Conservation (phyloP, 2,329 filamentous ascomycete species). For the Torrubiella hemipterigena region DNA sequence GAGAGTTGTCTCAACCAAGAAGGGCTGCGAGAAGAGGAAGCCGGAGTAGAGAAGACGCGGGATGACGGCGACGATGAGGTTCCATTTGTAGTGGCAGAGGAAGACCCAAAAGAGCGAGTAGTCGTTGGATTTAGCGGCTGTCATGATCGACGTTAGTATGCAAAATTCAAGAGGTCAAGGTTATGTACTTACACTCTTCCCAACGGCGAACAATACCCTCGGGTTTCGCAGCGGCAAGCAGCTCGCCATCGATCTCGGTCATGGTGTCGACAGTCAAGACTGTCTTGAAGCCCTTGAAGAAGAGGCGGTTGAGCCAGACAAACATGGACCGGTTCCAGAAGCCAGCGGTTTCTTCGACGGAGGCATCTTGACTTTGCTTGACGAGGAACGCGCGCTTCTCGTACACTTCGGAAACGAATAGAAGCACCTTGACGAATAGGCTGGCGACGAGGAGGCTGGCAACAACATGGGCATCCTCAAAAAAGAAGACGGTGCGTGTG, state of each 20-base stretch:
- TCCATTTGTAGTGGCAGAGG: constrained; percentile 14
- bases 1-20: constrained; percentile 24
- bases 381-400: constrained; percentile 14
- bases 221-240: constrained; percentile 9
- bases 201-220: constrained; percentile 6
- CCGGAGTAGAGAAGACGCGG: constrained; percentile 22
- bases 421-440: constrained; percentile 14
- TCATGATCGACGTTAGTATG: not conserved
- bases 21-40: constrained; percentile 29
- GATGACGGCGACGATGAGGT: constrained; percentile 17
- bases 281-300: constrained; percentile 14
- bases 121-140: constrained; percentile 11
- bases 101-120: constrained; percentile 12
- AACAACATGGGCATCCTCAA: constrained; percentile 10
- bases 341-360: constrained; percentile 18
- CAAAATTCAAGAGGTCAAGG: not conserved
- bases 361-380: constrained; percentile 9
- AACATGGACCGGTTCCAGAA: constrained; percentile 17
- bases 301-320: constrained; percentile 18
- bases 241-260: constrained; percentile 7
- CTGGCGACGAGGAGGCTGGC: constrained; percentile 13
- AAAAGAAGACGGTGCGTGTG: constrained; percentile 18
- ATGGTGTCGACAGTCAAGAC: constrained; percentile 11
- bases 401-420: constrained; percentile 17
- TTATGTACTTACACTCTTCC: constrained; percentile 4